Conservation (phyloP, 345 rosid species). For the Camelina laxa region DNA sequence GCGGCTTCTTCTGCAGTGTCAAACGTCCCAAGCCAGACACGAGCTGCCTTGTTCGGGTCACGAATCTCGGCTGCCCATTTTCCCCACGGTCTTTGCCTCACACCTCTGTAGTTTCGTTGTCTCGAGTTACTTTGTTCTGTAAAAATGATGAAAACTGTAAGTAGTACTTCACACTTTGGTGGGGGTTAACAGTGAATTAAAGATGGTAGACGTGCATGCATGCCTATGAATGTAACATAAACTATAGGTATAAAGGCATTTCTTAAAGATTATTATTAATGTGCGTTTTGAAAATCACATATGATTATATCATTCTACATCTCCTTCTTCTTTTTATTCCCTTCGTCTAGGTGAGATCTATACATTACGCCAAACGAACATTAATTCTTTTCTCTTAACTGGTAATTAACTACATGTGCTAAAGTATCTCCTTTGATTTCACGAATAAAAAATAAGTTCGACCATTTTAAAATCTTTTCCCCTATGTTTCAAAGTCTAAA, state of each 20-base stretch:
- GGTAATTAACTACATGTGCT: neutral
- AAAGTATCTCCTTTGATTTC: neutral
- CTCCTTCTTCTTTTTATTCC: neutral
- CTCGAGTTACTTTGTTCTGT: conserved; percentile 14
- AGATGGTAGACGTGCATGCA: conserved; percentile 18
- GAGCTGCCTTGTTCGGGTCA: conserved; percentile 44
- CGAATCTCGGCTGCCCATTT: conserved; percentile 47
- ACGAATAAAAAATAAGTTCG: neutral
- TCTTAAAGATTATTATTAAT: neutral
- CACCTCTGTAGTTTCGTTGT: conserved; percentile 46
- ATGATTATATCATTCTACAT: neutral
- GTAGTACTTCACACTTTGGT: neutral
- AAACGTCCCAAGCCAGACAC: conserved; percentile 48
- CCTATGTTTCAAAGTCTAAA: neutral
- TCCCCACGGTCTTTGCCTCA: conserved; percentile 48
- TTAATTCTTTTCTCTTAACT: neutral
- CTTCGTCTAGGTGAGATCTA: neutral
- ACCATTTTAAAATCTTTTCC: neutral
- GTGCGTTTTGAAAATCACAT: conserved; percentile 4
- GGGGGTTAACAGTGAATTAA: neutral
- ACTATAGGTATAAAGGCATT: neutral
- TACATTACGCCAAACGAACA: neutral
- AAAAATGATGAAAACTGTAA: conserved; percentile 2
- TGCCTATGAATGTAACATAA: conserved; percentile 5
- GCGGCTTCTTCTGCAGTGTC: conserved; percentile 45